Evolutionary conservation across 2,329 filamentous ascomycete species (phyloP).

Genomic region (Fusarium cicatricum): DNA sequence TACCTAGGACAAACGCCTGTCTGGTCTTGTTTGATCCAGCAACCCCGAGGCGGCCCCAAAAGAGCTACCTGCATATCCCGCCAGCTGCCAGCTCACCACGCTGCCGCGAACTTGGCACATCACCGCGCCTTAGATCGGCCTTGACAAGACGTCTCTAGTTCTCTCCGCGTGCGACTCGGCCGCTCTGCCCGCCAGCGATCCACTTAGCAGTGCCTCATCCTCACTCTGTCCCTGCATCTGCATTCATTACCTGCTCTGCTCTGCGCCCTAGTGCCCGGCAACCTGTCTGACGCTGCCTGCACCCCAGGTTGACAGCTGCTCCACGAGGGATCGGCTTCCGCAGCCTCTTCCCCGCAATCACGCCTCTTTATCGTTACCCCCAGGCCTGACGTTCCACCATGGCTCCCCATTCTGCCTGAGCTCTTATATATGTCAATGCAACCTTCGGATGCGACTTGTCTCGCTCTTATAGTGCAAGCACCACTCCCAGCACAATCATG

Average conservation of each 20-base stretch:
- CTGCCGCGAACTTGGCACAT: slow-evolving; percentile 42
- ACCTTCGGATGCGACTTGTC: slow-evolving; percentile 43
- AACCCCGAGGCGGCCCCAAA: slow-evolving; percentile 41
- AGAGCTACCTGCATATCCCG: slow-evolving; percentile 47
- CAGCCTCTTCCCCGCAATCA: slow-evolving; percentile 41
- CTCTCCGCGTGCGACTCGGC: slow-evolving; percentile 25
- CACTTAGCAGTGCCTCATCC: slow-evolving; percentile 35
- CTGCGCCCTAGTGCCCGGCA: slow-evolving; percentile 31
- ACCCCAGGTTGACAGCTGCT: slow-evolving; percentile 40
- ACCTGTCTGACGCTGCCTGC: slow-evolving; percentile 31
- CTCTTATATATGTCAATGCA: slow-evolving; percentile 50
- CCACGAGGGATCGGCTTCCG: slow-evolving; percentile 40
- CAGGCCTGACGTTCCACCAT: slow-evolving; percentile 45
- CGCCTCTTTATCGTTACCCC: slow-evolving; percentile 34
- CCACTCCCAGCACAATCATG: slow-evolving; percentile 34
- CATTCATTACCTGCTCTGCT: slow-evolving; percentile 36
- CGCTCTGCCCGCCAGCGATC: slow-evolving; percentile 26
- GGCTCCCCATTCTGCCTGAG: slow-evolving; percentile 45
- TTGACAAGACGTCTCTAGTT: slow-evolving; percentile 35
- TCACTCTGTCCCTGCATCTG: slow-evolving; percentile 40
- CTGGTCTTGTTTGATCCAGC: slow-evolving; percentile 36
- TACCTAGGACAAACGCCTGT: slow-evolving; percentile 31
- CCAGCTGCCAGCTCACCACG: slow-evolving; percentile 45
- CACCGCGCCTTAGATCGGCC: slow-evolving; percentile 41
- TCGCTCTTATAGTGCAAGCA: slow-evolving; percentile 37